Conservation (phyloP, 2,329 filamentous ascomycete species). For the Didymella lethalis region DNA sequence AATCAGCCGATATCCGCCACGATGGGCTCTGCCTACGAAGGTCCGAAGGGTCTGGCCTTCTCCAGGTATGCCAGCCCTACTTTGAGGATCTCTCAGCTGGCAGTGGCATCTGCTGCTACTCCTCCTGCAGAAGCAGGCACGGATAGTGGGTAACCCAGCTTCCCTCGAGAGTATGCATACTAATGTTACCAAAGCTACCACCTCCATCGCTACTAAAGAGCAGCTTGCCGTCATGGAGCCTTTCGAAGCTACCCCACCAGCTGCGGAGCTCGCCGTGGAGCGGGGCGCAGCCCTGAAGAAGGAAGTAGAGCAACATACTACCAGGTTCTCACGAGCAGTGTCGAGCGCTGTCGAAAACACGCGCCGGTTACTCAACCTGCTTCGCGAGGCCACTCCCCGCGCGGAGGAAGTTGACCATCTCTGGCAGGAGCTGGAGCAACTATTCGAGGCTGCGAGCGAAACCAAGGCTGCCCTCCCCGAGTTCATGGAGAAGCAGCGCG, state of each 20-base stretch:
- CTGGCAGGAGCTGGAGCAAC: constrained; percentile 39
- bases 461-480: constrained; percentile 32
- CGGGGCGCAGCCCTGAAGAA: constrained; percentile 31
- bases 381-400: constrained; percentile 31
- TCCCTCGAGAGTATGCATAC: neutral
- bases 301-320: constrained; percentile 32
- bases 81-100: constrained; percentile 14
- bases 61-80: constrained; percentile 33
- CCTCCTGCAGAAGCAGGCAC: neutral
- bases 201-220: constrained; percentile 35
- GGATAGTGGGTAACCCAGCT: neutral
- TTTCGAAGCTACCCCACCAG: constrained; percentile 1
- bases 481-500: constrained; percentile 41
- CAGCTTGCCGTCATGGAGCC: constrained; percentile 31
- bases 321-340: constrained; percentile 28
- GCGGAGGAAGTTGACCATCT: constrained; percentile 30
- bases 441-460: constrained; percentile 31
- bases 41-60: constrained; percentile 24
- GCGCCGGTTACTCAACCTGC: constrained; percentile 32
- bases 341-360: constrained; percentile 31
- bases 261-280: constrained; percentile 35
- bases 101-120: constrained; percentile 12
- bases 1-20: neutral
- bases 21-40: constrained; percentile 9
- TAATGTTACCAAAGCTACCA: constrained; percentile 12